Evolutionary conservation across 805 yeast species (phyloP), one percentile per base, ranked within the genome.

Genomic region (Naumovozyma baii): DNA sequence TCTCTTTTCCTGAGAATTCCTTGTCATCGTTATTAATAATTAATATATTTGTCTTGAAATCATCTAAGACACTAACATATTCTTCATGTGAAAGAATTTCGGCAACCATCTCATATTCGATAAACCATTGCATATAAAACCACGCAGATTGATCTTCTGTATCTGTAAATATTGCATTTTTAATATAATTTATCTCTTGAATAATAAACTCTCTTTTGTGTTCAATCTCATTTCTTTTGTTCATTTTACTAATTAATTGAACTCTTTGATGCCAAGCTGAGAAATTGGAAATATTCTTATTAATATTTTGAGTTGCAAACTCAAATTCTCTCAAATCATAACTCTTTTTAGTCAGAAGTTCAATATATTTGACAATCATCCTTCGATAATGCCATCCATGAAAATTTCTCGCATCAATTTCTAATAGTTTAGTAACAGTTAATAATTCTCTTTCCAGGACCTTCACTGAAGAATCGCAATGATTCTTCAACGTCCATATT

Each of bases 341-440:
- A 37, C 56, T 65, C 15, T 47, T 36, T 1, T 54, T 57, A 0
- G 56, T 48, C 8, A 46, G 26, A 7, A 38, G 30, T 36, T 59
- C 55, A 3, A 58, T 33, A 3, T 44, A 48, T 28, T 62, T 66
- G 3, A 84, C 74, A 5, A 92, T 76, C 40, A 74, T 73, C 41
- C 97, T 69, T 52, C 98, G 68, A 58, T 92, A 92, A 36, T 83
- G 86, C 98, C 98, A 90, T 1, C 95, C 97, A 58, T 88, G 96
- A 60, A 72, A 92, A 57, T 92, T 92, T 50, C 98, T 72, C 14
- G 83, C 69, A 55, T 92, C 98, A 37, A 73, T 59, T 18, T 71
- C 69, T 39, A 90, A 67, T 50, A 92, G 64, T 51, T 76, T 77
- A 42, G 73, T 74, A 1, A 85, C 88, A 7, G 87, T 69, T 1